Base-by-base conservation (phyloP, 192 early-diverging fungal genomes). In the Backusella parvicylindrica region DNA sequence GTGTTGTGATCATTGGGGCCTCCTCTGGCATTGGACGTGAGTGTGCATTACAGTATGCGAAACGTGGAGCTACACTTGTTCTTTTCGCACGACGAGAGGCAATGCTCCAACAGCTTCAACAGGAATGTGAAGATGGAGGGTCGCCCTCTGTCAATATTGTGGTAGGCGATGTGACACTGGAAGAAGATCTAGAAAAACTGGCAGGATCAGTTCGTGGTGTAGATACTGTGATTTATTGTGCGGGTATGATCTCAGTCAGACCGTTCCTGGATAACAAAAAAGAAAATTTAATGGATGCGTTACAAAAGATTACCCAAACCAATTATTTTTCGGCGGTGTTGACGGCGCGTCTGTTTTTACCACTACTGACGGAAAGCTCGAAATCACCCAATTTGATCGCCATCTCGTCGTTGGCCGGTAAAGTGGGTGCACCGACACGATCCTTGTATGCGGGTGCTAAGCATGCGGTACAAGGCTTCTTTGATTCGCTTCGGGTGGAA, bases 381-480 rank as follows among this genome's bases (percentile, higher is more conserved):
- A 70, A 75, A 53, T 43, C 68, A 28, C 77, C 83, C 26, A 87
- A 88, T 74, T 83, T 95, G 8, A 85, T 93, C 2, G 91, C 95
- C 28, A 85, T 95, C 6, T 93, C 91, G 0, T 95, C 93, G 36
- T 85, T 91, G 71, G 92, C 94, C 1, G 91, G 92, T 5, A 83
- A 89, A 43, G 65, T 92, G 3, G 90, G 89, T 5, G 91, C 93
- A 32, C 93, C 93, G 6, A 94, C 95, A 7, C 88, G 94, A 6
- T 82, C 90, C 5, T 78, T 96, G 63, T 97, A 97, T 73, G 86
- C 89, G 43, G 90, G 91, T 1, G 89, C 88, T 65, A 97, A 97
- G 64, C 91, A 93, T 73, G 95, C 95, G 0, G 81, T 93, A 3
- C 89, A 90, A 31, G 95, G 93, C 0, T 97, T 92, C 80, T 95